Conservation (phyloP, 2,329 filamentous ascomycete genomes). For the Ascochyta pisi region DNA sequence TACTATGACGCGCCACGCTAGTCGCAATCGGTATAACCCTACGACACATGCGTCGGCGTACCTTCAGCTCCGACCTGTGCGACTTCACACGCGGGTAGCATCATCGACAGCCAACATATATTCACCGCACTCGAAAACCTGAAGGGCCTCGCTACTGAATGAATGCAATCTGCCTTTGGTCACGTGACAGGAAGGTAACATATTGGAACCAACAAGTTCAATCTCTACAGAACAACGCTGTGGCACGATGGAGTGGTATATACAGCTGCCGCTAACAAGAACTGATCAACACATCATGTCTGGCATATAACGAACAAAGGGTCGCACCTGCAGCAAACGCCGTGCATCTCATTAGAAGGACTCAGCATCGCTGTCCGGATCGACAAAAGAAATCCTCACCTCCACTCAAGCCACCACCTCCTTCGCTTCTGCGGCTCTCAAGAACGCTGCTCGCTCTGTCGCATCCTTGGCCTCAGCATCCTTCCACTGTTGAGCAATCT, state of each 20-base stretch:
- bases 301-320: background rate
- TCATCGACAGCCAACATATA: background rate
- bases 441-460: slow-evolving; percentile 46
- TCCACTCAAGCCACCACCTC: slow-evolving; percentile 3
- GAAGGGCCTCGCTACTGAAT: too few species aligned
- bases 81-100: background rate
- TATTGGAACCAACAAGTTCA: background rate
- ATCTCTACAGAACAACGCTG: background rate
- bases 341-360: slow-evolving; percentile 3
- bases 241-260: background rate
- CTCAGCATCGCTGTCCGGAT: background rate
- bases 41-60: background rate
- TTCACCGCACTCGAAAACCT: background rate
- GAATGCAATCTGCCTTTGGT: background rate
- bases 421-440: slow-evolving; percentile 31
- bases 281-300: background rate
- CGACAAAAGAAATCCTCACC: background rate
- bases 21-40: background rate
- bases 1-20: background rate
- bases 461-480: slow-evolving; percentile 47
- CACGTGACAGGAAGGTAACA: background rate
- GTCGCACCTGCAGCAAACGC: slow-evolving; percentile 3
- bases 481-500: slow-evolving; percentile 43
- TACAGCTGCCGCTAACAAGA: background rate
- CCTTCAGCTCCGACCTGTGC: background rate